A percentile compares a stretch with the other conserved stretches of the same genome.
These are phyloP conservation scores for Malus hybrid DNA, from an alignment of 331 rosid genomes.

Conservation along the genomic window DNA sequence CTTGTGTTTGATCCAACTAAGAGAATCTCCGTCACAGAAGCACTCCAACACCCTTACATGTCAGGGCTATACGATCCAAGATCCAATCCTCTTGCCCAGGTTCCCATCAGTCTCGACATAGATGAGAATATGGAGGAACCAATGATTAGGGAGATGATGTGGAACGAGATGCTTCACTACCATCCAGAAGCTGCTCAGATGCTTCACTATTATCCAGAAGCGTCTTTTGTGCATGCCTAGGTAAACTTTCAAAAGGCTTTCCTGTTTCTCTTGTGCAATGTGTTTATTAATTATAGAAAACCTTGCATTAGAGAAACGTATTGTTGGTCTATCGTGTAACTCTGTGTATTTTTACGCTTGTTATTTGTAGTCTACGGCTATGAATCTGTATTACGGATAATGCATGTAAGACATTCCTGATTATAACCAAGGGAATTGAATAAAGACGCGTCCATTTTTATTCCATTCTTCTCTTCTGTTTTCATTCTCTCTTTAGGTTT, in stretches of 20 bases:
- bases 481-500: neutral
- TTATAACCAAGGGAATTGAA: neutral
- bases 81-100: conserved; percentile 23
- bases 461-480: neutral
- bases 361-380: neutral
- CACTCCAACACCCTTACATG: conserved; percentile 51
- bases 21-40: conserved; percentile 39
- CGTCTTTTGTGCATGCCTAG: conserved; percentile 8
- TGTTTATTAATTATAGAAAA: neutral
- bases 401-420: neutral
- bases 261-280: neutral
- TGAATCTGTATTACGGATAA: neutral
- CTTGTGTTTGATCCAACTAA: conserved; percentile 41
- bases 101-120: conserved; percentile 32
- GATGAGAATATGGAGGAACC: conserved; percentile 31
- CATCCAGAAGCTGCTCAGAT: conserved; percentile 43
- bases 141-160: conserved; percentile 42
- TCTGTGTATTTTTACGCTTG: conserved; percentile 10
- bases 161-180: conserved; percentile 44
- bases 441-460: neutral
- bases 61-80: conserved; percentile 31
- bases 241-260: conserved; percentile 3
- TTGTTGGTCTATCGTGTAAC: neutral
- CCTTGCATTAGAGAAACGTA: neutral
- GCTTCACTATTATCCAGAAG: conserved; percentile 41